Evolutionary conservation across 306 rosid genomes (phyloP).

Genomic region (Comarum palustre): DNA sequence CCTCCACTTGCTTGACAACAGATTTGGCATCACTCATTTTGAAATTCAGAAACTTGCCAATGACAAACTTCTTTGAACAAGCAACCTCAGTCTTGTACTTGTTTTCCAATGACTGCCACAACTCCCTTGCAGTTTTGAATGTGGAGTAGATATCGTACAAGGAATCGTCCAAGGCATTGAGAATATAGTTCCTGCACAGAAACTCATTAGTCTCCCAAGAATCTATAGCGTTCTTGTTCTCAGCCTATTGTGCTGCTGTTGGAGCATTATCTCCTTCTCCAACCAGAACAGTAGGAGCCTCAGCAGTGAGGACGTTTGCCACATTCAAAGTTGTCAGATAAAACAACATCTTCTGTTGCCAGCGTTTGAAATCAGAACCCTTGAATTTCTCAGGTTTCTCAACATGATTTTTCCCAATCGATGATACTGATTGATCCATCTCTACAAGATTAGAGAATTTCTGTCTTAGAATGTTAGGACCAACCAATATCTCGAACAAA

Average conservation of each 20-base stretch:
- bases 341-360: no score
- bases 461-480: no score
- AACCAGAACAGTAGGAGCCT: no score
- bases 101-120: not conserved
- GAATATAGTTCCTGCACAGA: not conserved
- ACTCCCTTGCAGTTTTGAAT: not conserved
- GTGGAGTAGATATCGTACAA: not conserved
- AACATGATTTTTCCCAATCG: no score
- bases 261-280: not conserved
- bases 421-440: no score
- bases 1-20: not conserved
- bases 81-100: conserved; percentile 3
- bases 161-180: not conserved
- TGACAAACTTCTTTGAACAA: not conserved
- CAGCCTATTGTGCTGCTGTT: not conserved
- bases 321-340: no score
- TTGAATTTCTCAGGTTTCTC: no score
- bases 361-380: no score
- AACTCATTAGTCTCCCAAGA: not conserved
- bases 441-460: no score
- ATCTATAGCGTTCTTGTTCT: not conserved
- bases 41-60: not conserved
- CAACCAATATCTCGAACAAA: no score
- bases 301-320: no score
- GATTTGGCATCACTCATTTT: not conserved